Evolutionary conservation across 768 basidiomycete genomes (phyloP), one percentile per base, ranked within the genome.

Genomic region (Calvatia gigantea): DNA sequence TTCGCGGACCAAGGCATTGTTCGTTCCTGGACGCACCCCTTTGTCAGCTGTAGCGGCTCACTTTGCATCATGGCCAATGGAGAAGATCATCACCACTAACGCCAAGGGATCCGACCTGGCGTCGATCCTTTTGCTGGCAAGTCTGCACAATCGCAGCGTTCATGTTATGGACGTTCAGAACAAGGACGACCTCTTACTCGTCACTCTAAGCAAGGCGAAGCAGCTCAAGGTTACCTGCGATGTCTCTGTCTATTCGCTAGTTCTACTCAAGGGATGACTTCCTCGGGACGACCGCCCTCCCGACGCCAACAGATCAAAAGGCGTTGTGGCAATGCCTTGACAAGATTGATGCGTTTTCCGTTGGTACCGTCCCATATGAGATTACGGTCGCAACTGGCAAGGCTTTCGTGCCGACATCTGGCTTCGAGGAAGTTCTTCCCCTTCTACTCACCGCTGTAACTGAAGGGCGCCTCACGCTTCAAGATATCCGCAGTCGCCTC

Each of bases 181-280:
- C 59, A 80, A 82, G 61, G 93, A 95, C 52, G 97, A 98, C 65
- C 75, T 99, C 45, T 76, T 89, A 28, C 74, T 99, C 56, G 98
- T 99, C 67, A 86, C 89, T 2, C 78, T 99, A 35, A 94, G 93
- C 80, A 99, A 99, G 75, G 87, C 87, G 38, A 95, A 94, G 75
- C 78, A 89, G 11, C 82, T 98, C 63, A 89, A 91, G 64, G 96
- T 98, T 47, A 98, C 96, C 2, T 98, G 96, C 69, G 97, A 99
- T 62, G 92, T 97, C 29, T 86, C 94, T 12, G 80, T 98, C 47
- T 98, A 89, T 70, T 82, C 91, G 15, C 74, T 99, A 51, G n/a
- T 98, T 97, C 82, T 95, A 92, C 75, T 83, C 81, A 2, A 77
- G 74, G 42, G 88, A 87, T 51, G 79, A 91, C 57, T 95, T 84